A percentile compares a stretch with the other conserved stretches of the same genome.
These are phyloP conservation scores for Daedalea quercina DNA, from an alignment of 768 basidiomycete genomes.

Conservation along the genomic window DNA sequence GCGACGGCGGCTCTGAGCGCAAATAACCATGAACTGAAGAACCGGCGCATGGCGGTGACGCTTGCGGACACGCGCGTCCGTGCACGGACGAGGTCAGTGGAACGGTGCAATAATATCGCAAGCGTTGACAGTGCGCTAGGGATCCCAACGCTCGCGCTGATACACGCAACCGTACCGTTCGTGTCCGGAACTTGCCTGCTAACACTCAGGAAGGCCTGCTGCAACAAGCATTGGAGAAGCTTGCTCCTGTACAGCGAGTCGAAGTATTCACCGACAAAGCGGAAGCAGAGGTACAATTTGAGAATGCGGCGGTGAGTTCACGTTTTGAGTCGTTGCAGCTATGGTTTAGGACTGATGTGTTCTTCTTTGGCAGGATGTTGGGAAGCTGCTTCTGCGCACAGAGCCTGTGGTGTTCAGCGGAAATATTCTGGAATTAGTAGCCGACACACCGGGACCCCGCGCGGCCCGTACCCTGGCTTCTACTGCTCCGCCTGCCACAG, in stretches of 20 bases:
- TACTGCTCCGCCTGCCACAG: conserved; percentile 29
- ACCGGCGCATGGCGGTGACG: conserved; percentile 84
- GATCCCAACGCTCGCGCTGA: conserved; percentile 38
- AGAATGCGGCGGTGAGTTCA: conserved; percentile 53
- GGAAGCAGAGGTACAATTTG: conserved; percentile 61
- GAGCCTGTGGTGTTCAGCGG: conserved; percentile 72
- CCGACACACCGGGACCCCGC: conserved; percentile 29
- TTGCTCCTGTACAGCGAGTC: conserved; percentile 61
- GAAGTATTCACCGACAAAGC: conserved; percentile 60
- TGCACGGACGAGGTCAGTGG: conserved; percentile 19
- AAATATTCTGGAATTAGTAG: conserved; percentile 48
- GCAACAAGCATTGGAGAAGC: conserved; percentile 84
- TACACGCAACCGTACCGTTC: conserved; percentile 62
- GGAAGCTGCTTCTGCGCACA: conserved; percentile 63
- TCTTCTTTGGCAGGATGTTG: conserved; percentile 58
- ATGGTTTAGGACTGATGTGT: neutral
- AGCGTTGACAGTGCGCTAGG: neutral
- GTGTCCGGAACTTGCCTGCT: conserved; percentile 66
- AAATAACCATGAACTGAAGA: conserved; percentile 86
- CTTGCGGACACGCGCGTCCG: conserved; percentile 62
- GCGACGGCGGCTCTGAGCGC: conserved; percentile 67
- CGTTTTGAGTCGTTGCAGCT: neutral
- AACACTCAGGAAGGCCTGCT: conserved; percentile 85
- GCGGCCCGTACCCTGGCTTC: conserved; percentile 5
- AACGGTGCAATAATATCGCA: neutral